Conservation (phyloP, 768 basidiomycete genomes). For the Pleurotus ostreatus region DNA sequence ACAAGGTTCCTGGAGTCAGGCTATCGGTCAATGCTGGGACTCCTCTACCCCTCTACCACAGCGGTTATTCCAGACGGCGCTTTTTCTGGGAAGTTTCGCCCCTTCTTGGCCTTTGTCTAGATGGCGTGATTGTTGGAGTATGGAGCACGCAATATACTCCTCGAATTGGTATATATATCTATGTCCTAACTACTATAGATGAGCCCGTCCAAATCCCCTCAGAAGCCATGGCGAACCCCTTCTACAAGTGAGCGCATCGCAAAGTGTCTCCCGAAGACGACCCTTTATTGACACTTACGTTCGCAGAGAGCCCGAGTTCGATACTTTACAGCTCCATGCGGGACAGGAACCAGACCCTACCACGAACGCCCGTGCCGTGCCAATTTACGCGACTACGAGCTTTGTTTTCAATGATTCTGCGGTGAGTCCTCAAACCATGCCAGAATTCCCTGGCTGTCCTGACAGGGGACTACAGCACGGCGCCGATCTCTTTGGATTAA, state of each 20-base stretch:
- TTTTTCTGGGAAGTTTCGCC: no score
- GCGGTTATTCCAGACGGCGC: no score
- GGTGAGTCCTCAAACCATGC: slow-evolving; percentile 28
- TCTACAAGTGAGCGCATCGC: slow-evolving; percentile 28
- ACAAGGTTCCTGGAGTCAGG: no score
- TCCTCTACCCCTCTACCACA: no score
- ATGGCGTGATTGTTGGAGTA: neutral
- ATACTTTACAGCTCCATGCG: slow-evolving; percentile 77
- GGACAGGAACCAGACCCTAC: slow-evolving; percentile 62
- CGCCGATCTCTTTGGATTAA: slow-evolving; percentile 67
- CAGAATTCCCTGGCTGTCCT: neutral
- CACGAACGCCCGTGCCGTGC: slow-evolving; percentile 72
- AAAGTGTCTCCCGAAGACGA: neutral
- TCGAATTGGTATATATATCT: neutral
- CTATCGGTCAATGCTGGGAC: no score
- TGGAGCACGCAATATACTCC: neutral
- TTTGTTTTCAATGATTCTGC: slow-evolving; percentile 72
- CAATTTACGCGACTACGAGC: slow-evolving; percentile 72
- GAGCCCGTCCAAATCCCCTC: neutral
- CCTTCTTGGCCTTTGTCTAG: neutral
- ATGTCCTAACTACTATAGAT: neutral
- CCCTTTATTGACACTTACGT: neutral
- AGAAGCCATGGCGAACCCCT: slow-evolving; percentile 27
- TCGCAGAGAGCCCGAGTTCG: slow-evolving; percentile 62
- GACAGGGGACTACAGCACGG: slow-evolving; percentile 44